Conservation (phyloP, 768 basidiomycete species). For the Melanogaster broomeanus region DNA sequence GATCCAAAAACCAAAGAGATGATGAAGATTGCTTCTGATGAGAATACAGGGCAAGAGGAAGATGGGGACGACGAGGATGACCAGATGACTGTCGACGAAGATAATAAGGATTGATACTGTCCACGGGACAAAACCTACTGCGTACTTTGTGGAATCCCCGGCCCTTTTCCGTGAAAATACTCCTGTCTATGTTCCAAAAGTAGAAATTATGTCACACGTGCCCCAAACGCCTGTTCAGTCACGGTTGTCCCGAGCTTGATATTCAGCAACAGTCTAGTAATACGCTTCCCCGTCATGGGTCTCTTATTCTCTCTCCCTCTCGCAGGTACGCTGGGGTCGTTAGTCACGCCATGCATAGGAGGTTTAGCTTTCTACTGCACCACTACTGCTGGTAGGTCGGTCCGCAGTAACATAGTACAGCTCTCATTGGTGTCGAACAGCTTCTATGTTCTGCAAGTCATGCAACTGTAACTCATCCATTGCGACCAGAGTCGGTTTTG, state of each 20-base stretch:
- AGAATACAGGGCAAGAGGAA: neutral
- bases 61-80: neutral
- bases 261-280: neutral
- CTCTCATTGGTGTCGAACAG: constrained; percentile 37
- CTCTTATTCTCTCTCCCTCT: constrained; percentile 72
- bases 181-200: no score
- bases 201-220: no score
- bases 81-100: constrained; percentile 12
- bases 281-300: constrained; percentile 56
- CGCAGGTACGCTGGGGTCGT: constrained; percentile 62
- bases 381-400: constrained; percentile 72
- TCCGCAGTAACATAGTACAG: constrained; percentile 5
- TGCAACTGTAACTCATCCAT: constrained; percentile 99
- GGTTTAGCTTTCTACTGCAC: constrained; percentile 86
- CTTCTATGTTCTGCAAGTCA: constrained; percentile 96
- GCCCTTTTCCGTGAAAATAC: no score
- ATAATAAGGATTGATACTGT: no score
- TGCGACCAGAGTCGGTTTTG: constrained; percentile 94
- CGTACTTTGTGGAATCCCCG: no score
- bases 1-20: neutral
- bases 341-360: constrained; percentile 83
- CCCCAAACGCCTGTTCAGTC: no score
- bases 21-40: neutral
- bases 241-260: no score
- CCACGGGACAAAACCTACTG: no score